These are phyloP conservation scores for Botrytis galanthina DNA, from an alignment of 2,329 filamentous ascomycete genomes.

Conservation along the genomic window DNA sequence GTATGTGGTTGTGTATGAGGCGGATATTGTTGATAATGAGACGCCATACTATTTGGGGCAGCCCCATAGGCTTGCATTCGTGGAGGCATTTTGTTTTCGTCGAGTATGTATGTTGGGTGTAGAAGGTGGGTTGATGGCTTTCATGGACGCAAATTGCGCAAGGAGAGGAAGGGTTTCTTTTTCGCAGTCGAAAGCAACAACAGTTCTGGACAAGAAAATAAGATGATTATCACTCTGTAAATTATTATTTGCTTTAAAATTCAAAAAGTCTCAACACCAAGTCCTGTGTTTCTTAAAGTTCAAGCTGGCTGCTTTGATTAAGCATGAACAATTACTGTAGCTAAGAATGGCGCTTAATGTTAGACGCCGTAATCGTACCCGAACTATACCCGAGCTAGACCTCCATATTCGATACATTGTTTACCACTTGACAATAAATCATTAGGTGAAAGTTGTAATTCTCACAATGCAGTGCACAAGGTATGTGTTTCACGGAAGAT, in stretches of 20 bases:
- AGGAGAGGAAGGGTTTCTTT: neutral
- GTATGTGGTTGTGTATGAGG: slow-evolving; percentile 47
- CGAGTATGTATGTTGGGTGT: slow-evolving; percentile 36
- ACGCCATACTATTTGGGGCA: slow-evolving; percentile 36
- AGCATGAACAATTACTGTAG: slow-evolving; percentile 7
- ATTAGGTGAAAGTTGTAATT: slow-evolving; percentile 5
- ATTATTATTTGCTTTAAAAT: neutral
- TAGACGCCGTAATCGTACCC: slow-evolving; percentile 11
- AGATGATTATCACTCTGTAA: slow-evolving; percentile 9
- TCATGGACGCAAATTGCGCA: slow-evolving; percentile 38
- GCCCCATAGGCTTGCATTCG: slow-evolving; percentile 39
- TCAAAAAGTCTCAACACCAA: slow-evolving; percentile 13
- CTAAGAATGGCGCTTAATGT: slow-evolving; percentile 4
- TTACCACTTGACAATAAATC: slow-evolving; percentile 9
- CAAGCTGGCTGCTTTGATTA: slow-evolving; percentile 11
- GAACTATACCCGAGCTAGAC: neutral
- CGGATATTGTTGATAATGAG: slow-evolving; percentile 47
- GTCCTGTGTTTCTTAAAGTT: slow-evolving; percentile 13
- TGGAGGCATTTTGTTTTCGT: slow-evolving; percentile 38
- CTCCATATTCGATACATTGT: neutral
- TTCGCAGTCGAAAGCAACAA: neutral
- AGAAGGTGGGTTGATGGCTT: slow-evolving; percentile 34
- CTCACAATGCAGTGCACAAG: slow-evolving; percentile 38
- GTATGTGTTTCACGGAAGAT: slow-evolving; percentile 22
- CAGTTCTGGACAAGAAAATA: slow-evolving; percentile 3